Percentiles rank a stretch among this genome's conserved stretches.
Evolutionary conservation across 495 filamentous ascomycete species (phyloP).

Genomic region (Hypoxylon trugodes): DNA sequence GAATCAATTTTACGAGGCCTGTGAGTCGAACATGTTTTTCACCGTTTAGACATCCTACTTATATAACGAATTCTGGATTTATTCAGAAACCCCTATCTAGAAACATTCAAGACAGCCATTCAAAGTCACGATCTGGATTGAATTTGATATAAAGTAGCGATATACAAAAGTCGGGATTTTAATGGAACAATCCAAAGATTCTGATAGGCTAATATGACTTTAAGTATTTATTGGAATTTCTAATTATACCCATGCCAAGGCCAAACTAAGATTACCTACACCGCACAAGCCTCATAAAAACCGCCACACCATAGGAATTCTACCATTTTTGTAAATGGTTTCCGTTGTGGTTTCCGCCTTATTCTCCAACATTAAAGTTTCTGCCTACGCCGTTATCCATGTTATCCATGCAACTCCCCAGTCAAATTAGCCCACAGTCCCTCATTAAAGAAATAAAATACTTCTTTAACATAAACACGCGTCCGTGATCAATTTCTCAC

Average conservation of each 20-base stretch:
- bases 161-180: conserved; percentile 3
- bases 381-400: conserved; percentile 10
- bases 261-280: conserved; percentile 24
- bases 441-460: conserved; percentile 26
- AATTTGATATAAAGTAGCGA: neutral
- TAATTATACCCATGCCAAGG: conserved; percentile 36
- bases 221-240: conserved; percentile 14
- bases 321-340: too few relatives aligned
- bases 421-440: conserved; percentile 18
- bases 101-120: too few relatives aligned
- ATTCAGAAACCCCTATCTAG: too few relatives aligned
- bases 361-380: too few relatives aligned
- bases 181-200: neutral
- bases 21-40: too few relatives aligned
- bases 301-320: conserved; percentile 20
- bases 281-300: conserved; percentile 23
- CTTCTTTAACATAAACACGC: conserved; percentile 27
- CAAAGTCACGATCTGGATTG: too few relatives aligned
- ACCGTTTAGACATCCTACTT: too few relatives aligned
- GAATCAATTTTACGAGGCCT: too few relatives aligned
- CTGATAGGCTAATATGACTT: conserved; percentile 10
- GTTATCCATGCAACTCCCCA: neutral
- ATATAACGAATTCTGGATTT: too few relatives aligned
- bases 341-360: neutral
- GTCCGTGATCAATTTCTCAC: conserved; percentile 5